phyloP scores from a whole-genome alignment of 441 rosid genomes.

The Croton setiger region DNA sequence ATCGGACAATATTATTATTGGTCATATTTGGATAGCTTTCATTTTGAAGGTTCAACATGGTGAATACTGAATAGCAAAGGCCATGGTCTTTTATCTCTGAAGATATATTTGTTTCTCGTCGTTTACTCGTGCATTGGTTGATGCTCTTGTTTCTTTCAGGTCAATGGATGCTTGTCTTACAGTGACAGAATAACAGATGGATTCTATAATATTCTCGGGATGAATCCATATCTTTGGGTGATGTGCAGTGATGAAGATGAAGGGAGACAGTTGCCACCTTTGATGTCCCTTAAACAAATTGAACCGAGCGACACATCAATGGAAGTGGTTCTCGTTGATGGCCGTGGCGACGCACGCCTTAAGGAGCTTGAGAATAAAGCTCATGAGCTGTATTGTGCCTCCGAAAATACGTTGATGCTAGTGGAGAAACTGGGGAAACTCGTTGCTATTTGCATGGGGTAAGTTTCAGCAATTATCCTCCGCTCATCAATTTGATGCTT shows the following conservation, averaged over 20 bases:
- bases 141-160: conserved; percentile 37
- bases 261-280: conserved; percentile 63
- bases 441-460: conserved; percentile 95
- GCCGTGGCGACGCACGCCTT: conserved; percentile 64
- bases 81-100: not conserved
- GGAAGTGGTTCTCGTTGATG: conserved; percentile 90
- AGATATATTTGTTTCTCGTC: not conserved
- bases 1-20: not conserved
- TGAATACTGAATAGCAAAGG: not conserved
- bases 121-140: not conserved
- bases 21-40: not conserved
- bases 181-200: conserved; percentile 86
- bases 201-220: conserved; percentile 86
- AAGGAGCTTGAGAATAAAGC: conserved; percentile 88
- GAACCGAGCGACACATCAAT: conserved; percentile 68
- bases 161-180: conserved; percentile 87
- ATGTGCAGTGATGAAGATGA: conserved; percentile 81
- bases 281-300: conserved; percentile 65
- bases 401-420: conserved; percentile 59
- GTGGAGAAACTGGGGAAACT: conserved; percentile 87
- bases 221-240: conserved; percentile 88
- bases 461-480: conserved; percentile 10
- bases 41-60: not conserved
- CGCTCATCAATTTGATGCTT: not conserved
- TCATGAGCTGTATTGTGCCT: conserved; percentile 66